These are phyloP conservation scores for Eucalyptus marginata DNA, from an alignment of 345 rosid species.

Conservation along the genomic window DNA sequence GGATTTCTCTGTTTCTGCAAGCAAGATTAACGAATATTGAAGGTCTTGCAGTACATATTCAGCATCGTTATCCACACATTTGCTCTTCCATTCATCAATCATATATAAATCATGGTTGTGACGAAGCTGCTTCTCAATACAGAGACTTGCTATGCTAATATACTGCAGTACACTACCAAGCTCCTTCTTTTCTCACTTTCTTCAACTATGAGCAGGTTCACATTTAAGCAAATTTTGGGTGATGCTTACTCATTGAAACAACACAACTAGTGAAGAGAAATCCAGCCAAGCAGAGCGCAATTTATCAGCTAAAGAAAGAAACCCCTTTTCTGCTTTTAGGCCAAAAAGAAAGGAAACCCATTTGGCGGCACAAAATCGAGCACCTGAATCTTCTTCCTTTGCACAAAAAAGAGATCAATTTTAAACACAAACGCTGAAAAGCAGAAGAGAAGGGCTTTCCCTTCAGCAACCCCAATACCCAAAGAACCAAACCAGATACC, in stretches of 20 bases:
- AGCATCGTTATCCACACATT: background rate
- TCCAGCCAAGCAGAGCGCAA: background rate
- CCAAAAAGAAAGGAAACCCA: background rate
- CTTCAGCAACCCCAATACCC: background rate
- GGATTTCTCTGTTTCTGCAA: slow-evolving; percentile 26
- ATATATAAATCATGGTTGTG: background rate
- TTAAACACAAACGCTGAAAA: background rate
- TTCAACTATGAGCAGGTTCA: background rate
- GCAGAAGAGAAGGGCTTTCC: background rate
- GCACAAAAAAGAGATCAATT: background rate
- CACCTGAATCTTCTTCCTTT: background rate
- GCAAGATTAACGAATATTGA: background rate
- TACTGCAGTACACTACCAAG: background rate
- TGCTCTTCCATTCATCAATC: background rate
- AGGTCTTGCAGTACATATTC: background rate
- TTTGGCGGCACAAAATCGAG: background rate
- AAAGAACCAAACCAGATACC: background rate
- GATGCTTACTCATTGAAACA: background rate
- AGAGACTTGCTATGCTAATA: background rate
- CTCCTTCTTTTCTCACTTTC: background rate
- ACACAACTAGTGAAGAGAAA: background rate
- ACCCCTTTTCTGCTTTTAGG: background rate
- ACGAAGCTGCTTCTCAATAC: background rate
- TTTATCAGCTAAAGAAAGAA: background rate
- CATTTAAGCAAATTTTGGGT: background rate